Conservation (phyloP, 768 basidiomycete genomes). For the Fibroporia radiculosa region DNA sequence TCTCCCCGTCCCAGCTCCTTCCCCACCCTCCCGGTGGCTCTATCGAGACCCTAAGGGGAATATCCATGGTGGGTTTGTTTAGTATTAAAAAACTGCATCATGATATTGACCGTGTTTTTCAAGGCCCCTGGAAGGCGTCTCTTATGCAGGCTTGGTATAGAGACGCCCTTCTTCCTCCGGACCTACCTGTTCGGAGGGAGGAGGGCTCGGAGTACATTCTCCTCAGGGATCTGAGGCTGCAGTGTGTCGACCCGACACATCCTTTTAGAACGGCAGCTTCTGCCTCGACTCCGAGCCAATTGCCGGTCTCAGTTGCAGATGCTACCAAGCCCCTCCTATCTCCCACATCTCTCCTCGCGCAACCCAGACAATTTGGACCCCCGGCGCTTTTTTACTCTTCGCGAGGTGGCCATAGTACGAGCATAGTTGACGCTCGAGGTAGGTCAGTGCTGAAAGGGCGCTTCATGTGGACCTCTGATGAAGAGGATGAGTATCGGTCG, state of each 20-base stretch:
- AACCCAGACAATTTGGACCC: conserved; percentile 79
- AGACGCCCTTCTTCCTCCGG: conserved; percentile 74
- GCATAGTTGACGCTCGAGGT: conserved; percentile 82
- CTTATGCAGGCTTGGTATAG: conserved; percentile 89
- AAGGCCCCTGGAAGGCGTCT: conserved; percentile 83
- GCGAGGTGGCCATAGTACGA: conserved; percentile 83
- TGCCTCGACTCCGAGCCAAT: conserved; percentile 24
- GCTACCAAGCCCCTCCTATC: conserved; percentile 48
- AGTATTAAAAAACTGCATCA: conserved; percentile 6
- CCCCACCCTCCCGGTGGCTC: conserved; percentile 69
- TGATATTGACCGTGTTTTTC: conserved; percentile 8
- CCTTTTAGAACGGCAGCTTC: conserved; percentile 51
- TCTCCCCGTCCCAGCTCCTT: conserved; percentile 60
- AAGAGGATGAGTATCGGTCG: conserved; percentile 34
- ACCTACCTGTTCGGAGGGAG: conserved; percentile 74
- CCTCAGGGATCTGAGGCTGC: conserved; percentile 67
- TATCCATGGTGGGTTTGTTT: conserved; percentile 73
- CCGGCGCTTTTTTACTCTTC: conserved; percentile 84
- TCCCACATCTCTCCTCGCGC: conserved; percentile 70
- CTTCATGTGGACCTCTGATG: conserved; percentile 72
- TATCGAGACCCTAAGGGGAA: conserved; percentile 79
- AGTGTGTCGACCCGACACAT: conserved; percentile 74
- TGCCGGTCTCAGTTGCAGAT: conserved; percentile 27
- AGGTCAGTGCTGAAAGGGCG: conserved; percentile 76
- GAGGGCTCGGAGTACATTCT: conserved; percentile 61